Evolutionary conservation across 192 early-diverging fungal genomes (phyloP), one percentile per base, ranked within the genome.

Genomic region (Entomortierella beljakovae): DNA sequence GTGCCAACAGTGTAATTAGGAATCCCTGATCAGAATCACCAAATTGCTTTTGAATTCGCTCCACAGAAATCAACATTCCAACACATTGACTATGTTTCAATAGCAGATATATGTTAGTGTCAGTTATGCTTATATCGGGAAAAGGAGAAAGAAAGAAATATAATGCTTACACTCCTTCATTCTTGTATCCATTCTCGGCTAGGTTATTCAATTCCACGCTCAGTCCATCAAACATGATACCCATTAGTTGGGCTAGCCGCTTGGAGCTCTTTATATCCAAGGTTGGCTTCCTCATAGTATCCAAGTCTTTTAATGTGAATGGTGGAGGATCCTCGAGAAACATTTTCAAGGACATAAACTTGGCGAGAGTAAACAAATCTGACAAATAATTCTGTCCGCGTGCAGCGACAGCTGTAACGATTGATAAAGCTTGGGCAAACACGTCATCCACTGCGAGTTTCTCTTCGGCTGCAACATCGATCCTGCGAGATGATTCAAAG

Each of bases 371-470:
- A 57, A 99, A 98, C 32, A 96, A 81, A 64, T 97, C 95, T 20
- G 89, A 88, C 50, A 97, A 87, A 68, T 94, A 96, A 81, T 98
- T 98, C 81, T 98, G 95, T 81, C 97, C 96, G 2, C 93, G 83
- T 13, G 94, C 85, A 15, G 97, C 89, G 16, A 90, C 74, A 26
- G 88, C 71, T 11, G 91, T 82, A 23, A 96, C 81, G 33, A 89
- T 84, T 8, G 70, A 60, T 20, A 94, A 81, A 34, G 89, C 82
- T 48, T 92, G 85, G 1, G 88, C 80, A 46, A 95, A 86, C 8
- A 87, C 87, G 80, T 90, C 77, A 49, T 73, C 64, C 2, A 71
- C 66, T 0, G 83, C 83, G 18, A 81, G 34, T 20, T 79, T 83
- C 63, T 87, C 86, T 10, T 87, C 86, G 35, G 80, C 71, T 33